phyloP scores from a whole-genome alignment of 2,329 filamentous ascomycete genomes.

The Ceratocystis destructans region DNA sequence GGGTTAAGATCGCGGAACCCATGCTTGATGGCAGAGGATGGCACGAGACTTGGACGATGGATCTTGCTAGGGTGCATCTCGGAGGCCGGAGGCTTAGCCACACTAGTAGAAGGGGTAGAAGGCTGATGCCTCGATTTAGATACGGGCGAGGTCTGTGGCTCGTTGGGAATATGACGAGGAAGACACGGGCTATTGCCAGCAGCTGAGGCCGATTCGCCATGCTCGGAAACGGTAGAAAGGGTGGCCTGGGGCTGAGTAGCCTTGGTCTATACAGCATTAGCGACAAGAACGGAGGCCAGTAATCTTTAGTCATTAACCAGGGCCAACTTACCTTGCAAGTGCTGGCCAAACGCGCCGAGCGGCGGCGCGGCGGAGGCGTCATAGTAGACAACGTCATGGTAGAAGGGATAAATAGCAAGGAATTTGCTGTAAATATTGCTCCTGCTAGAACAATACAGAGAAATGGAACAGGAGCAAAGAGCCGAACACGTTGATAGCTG shows the following conservation, averaged over 20 bases:
- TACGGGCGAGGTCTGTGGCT: conserved; percentile 13
- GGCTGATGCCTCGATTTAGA: conserved; percentile 19
- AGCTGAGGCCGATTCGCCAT: conserved; percentile 26
- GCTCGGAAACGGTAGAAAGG: conserved; percentile 34
- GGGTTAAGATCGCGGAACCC: conserved; percentile 62
- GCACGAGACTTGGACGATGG: conserved; percentile 60
- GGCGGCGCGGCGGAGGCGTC: conserved; percentile 33
- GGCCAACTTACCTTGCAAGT: conserved; percentile 27
- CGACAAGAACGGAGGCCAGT: not conserved
- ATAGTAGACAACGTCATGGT: conserved; percentile 19
- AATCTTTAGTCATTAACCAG: not conserved
- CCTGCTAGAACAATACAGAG: not conserved
- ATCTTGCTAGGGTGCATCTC: conserved; percentile 89
- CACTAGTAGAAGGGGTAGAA: conserved; percentile 49
- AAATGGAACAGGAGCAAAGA: not conserved
- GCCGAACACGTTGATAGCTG: too few species aligned
- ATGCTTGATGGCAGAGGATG: conserved; percentile 66
- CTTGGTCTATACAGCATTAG: conserved; percentile 19
- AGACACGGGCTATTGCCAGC: conserved; percentile 10
- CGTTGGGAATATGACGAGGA: conserved; percentile 2
- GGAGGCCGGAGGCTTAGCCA: conserved; percentile 54
- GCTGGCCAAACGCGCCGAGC: conserved; percentile 33
- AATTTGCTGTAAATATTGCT: too few species aligned
- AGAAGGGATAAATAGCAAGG: not conserved
- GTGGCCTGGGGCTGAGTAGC: conserved; percentile 26